A percentile compares a stretch with the other conserved stretches of the same genome.
Evolutionary conservation across 768 basidiomycete species (phyloP).

Genomic region (Crucibulum laeve): DNA sequence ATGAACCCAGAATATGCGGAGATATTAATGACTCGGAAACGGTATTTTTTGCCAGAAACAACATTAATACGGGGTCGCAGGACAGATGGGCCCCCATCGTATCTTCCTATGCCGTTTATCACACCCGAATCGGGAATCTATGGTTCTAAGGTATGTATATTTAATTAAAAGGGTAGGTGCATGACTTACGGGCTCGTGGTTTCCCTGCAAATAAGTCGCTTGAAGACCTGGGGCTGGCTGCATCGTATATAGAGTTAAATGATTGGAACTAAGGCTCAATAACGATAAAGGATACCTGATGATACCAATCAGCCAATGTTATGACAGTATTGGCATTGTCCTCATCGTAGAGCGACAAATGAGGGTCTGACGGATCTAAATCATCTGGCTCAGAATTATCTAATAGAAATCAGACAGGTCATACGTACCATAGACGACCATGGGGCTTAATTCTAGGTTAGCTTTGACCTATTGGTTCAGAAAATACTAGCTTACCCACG

Average conservation of each 20-base stretch:
- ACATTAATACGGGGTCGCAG: constrained; percentile 26
- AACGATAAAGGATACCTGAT: neutral
- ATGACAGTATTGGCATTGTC: constrained; percentile 13
- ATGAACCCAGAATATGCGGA: constrained; percentile 30
- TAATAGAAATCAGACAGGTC: no score
- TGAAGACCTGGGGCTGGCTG: neutral
- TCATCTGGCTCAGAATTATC: no score
- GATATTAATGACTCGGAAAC: constrained; percentile 36
- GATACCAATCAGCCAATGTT: constrained; percentile 17
- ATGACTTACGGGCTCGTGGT: neutral
- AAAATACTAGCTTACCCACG: constrained; percentile 10
- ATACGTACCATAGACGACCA: constrained; percentile 1
- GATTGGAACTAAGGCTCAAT: constrained; percentile 1
- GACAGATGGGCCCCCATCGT: constrained; percentile 18
- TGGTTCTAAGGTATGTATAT: neutral
- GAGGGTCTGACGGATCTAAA: constrained; percentile 14
- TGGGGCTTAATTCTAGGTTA: neutral
- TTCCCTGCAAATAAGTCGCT: neutral
- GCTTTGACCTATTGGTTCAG: neutral
- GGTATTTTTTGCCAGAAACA: constrained; percentile 25
- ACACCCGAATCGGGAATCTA: constrained; percentile 13
- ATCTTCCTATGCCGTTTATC: constrained; percentile 31
- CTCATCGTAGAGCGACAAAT: constrained; percentile 12
- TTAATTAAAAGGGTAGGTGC: neutral
- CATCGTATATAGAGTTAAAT: neutral